These are phyloP conservation scores for Cladosporium sp. DNA, from an alignment of 2,329 filamentous ascomycete species.

Conservation along the genomic window DNA sequence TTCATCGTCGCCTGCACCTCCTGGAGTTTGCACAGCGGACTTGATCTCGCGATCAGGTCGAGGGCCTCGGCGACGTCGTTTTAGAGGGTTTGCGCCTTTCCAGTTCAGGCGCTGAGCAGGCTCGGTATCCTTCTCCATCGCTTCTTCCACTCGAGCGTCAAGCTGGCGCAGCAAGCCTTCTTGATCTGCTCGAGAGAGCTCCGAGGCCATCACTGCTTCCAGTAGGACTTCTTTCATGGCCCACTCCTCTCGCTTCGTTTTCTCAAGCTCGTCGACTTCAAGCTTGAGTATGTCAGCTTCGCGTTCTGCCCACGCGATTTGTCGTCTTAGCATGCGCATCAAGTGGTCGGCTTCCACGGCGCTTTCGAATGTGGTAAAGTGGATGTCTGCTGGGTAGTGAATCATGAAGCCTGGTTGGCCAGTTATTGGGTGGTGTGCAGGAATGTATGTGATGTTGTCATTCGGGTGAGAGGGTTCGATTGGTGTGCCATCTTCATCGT, in stretches of 20 bases:
- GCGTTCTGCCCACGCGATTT: slow-evolving; percentile 68
- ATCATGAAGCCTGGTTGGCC: slow-evolving; percentile 43
- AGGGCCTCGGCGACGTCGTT: background rate
- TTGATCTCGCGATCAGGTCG: background rate
- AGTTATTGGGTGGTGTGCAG: slow-evolving; percentile 58
- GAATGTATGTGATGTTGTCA: slow-evolving; percentile 57
- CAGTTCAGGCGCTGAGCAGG: slow-evolving; percentile 31
- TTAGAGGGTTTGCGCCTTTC: slow-evolving; percentile 20
- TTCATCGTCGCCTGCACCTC: slow-evolving; percentile 9
- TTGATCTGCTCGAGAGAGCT: slow-evolving; percentile 49
- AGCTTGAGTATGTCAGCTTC: slow-evolving; percentile 60
- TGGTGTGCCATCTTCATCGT: slow-evolving; percentile 29
- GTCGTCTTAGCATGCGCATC: slow-evolving; percentile 58
- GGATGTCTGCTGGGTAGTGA: slow-evolving; percentile 52
- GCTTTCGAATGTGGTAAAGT: slow-evolving; percentile 64
- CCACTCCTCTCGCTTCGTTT: slow-evolving; percentile 68
- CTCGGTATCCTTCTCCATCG: slow-evolving; percentile 35
- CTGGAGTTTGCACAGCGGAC: background rate
- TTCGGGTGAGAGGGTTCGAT: slow-evolving; percentile 38
- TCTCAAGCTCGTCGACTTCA: slow-evolving; percentile 65
- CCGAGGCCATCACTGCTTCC: slow-evolving; percentile 69
- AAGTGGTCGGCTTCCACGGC: slow-evolving; percentile 62
- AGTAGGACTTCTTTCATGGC: slow-evolving; percentile 72
- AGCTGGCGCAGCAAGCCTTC: slow-evolving; percentile 33
- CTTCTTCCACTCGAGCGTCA: slow-evolving; percentile 29